phyloP scores from a whole-genome alignment of 129 eudicot species.

The Helianthus annuus region HanXRQr2.0-SUNRISE NC_035439.2:133551625-133552124 shows the following conservation, averaged over 20 bases:
- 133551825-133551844: constrained; percentile 29
- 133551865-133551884: constrained; percentile 31
- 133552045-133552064: neutral
- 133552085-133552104: too few species aligned
- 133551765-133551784: neutral
- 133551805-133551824: constrained; percentile 22
- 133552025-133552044: neutral
- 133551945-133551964: constrained; percentile 27
- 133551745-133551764: neutral
- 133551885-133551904: constrained; percentile 18
- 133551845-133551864: constrained; percentile 18
- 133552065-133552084: neutral
- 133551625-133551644: neutral
- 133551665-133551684: too few species aligned
- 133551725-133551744: too few species aligned
- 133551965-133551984: neutral
- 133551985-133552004: neutral
- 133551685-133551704: too few species aligned
- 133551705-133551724: too few species aligned
- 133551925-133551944: neutral
- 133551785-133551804: neutral
- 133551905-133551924: constrained; percentile 32
- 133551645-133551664: too few species aligned
- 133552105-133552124: too few species aligned
- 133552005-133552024: neutral